Conservation (phyloP, 192 early-diverging fungal genomes). For the Coemansia sp. region DNA sequence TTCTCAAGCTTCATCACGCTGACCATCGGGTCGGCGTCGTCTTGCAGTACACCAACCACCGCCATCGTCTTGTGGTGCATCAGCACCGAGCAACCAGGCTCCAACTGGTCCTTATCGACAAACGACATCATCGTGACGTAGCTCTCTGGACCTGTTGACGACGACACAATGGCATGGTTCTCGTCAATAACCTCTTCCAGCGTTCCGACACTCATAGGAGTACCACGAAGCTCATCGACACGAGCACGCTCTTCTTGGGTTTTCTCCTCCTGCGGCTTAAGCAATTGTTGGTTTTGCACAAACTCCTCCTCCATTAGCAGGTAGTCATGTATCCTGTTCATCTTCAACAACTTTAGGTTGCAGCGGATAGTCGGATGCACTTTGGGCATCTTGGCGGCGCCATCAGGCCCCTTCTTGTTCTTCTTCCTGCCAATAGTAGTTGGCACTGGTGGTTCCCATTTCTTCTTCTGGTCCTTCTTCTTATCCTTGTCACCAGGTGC, state of each 20-base stretch:
- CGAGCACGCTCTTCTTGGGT: conserved; percentile 87
- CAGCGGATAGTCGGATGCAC: conserved; percentile 98
- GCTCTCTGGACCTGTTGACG: conserved; percentile 89
- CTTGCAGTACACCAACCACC: conserved; percentile 91
- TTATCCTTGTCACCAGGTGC: conserved; percentile 64
- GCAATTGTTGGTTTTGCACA: conserved; percentile 96
- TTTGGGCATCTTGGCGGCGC: conserved; percentile 88
- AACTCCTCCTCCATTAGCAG: conserved; percentile 98
- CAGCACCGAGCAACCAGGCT: conserved; percentile 94
- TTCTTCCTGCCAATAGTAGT: conserved; percentile 99
- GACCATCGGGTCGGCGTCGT: conserved; percentile 98
- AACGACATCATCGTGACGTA: conserved; percentile 98
- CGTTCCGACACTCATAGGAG: conserved; percentile 93
- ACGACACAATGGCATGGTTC: conserved; percentile 97
- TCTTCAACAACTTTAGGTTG: conserved; percentile 95
- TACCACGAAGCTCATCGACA: conserved; percentile 94
- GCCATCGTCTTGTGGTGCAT: conserved; percentile 90
- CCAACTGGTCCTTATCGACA: conserved; percentile 98
- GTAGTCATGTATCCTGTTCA: conserved; percentile 98
- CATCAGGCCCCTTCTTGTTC: conserved; percentile 87
- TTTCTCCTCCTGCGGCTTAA: conserved; percentile 97
- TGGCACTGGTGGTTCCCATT: conserved; percentile 98
- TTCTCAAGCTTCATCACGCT: conserved; percentile 99
- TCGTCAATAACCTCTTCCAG: conserved; percentile 99
- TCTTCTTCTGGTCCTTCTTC: conserved; percentile 88